These are phyloP conservation scores for Neolecta irregularis DNA, from an alignment of 1,139 yeast genomes.

Conservation along the genomic window DNA sequence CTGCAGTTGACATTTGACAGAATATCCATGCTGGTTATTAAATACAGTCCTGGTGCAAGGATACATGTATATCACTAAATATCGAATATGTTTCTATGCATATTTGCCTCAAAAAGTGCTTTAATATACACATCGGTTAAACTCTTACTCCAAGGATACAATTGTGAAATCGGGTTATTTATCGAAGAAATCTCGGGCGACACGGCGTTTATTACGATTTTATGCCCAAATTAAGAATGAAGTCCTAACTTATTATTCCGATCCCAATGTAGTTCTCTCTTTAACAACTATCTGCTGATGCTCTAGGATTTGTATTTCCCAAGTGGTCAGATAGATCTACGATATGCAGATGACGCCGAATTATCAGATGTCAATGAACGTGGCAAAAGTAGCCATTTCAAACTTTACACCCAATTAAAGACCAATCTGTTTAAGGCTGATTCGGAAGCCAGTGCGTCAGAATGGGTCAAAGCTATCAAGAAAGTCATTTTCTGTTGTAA, in stretches of 20 bases:
- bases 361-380: slow-evolving; percentile 2
- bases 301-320: slow-evolving; percentile 77
- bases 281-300: too few species aligned
- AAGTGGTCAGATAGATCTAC: slow-evolving; percentile 52
- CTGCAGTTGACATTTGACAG: too few species aligned
- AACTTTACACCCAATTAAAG: slow-evolving; percentile 37
- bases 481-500: slow-evolving; percentile 62
- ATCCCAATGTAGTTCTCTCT: too few species aligned
- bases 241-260: slow-evolving; percentile 51
- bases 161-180: slow-evolving; percentile 37
- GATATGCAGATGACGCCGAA: slow-evolving; percentile 27
- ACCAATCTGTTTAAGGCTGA: slow-evolving; percentile 60
- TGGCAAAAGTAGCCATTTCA: slow-evolving; percentile 13
- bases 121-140: too few species aligned
- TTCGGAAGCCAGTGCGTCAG: slow-evolving; percentile 51
- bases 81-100: slow-evolving; percentile 60
- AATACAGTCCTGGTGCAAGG: slow-evolving; percentile 79
- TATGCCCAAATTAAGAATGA: slow-evolving; percentile 71
- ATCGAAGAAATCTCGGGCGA: slow-evolving; percentile 21
- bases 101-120: slow-evolving; percentile 46
- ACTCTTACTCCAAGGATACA: too few species aligned
- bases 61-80: slow-evolving; percentile 54
- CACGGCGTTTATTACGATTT: slow-evolving; percentile 29
- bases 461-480: slow-evolving; percentile 64
- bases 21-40: slow-evolving; percentile 60